Conservation (phyloP, 129 eudicot species). For the Artemisia tridentata region DNA sequence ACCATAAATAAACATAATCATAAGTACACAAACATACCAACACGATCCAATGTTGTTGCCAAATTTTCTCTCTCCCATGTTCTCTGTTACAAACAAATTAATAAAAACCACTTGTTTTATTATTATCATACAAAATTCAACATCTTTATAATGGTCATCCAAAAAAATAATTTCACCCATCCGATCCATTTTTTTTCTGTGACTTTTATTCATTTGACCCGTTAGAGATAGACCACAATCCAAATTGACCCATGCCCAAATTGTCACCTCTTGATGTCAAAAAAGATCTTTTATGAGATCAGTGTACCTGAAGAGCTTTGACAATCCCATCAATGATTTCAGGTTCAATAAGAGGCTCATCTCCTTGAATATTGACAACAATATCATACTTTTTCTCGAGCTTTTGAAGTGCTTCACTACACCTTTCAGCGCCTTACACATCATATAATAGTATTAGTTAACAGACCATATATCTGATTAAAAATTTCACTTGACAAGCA, state of each 20-base stretch:
- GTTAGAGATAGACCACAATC: too few species aligned
- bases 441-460: too few species aligned
- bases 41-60: slow-evolving; percentile 80
- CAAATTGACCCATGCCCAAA: too few species aligned
- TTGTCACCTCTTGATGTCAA: too few species aligned
- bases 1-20: neutral
- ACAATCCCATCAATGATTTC: slow-evolving; percentile 96
- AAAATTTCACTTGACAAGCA: neutral
- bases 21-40: slow-evolving; percentile 41
- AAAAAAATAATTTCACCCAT: too few species aligned
- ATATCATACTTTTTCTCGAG: slow-evolving; percentile 75
- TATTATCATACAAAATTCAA: too few species aligned
- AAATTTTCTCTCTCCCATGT: slow-evolving; percentile 95
- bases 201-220: too few species aligned
- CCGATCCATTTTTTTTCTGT: too few species aligned
- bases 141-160: too few species aligned
- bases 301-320: slow-evolving; percentile 78
- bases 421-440: slow-evolving; percentile 77
- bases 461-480: neutral
- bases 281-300: neutral
- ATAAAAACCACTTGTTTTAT: neutral
- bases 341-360: slow-evolving; percentile 97
- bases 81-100: slow-evolving; percentile 49
- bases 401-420: slow-evolving; percentile 89
- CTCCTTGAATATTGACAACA: slow-evolving; percentile 97